Evolutionary conservation across 1,284 basidiomycete genomes (phyloP).

Genomic region (Melampsora larici-populina): DNA sequence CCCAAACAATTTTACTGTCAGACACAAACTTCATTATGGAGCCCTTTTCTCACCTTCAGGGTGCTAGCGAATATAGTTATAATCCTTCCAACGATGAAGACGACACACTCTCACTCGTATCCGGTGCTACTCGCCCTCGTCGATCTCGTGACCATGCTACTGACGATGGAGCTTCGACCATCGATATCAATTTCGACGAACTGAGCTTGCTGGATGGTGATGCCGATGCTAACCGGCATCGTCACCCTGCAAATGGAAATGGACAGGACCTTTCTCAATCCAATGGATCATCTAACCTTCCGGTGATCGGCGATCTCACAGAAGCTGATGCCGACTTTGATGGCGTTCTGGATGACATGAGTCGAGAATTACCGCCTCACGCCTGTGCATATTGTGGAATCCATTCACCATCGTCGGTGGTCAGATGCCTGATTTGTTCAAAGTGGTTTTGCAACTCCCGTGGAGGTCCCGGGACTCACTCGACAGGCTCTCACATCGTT

Average conservation of each 20-base stretch:
- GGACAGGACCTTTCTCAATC: neutral
- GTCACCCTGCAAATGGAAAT: neutral
- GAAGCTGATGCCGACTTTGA: conserved; percentile 73
- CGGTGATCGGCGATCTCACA: neutral
- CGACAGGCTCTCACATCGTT: conserved; percentile 77
- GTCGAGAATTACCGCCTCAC: conserved; percentile 78
- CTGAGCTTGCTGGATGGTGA: conserved; percentile 31
- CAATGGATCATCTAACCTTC: conserved; percentile 19
- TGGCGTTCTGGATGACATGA: conserved; percentile 77
- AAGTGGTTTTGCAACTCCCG: conserved; percentile 99
- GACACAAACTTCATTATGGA: conserved; percentile 1
- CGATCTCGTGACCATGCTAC: neutral
- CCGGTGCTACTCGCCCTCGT: conserved; percentile 20
- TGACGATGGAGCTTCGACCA: conserved; percentile 17
- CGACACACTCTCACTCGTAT: conserved; percentile 32
- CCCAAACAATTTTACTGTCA: neutral
- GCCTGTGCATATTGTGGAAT: conserved; percentile 99
- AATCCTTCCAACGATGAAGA: conserved; percentile 41
- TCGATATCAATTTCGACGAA: conserved; percentile 41
- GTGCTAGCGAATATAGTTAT: conserved; percentile 42
- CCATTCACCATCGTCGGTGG: conserved; percentile 92
- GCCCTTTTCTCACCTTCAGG: conserved; percentile 37
- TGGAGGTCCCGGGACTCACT: conserved; percentile 73
- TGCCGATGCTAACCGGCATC: neutral
- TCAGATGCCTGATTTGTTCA: conserved; percentile 89